Base-by-base conservation (phyloP, 768 basidiomycete species). In the Lactifluus subvellereus region DNA sequence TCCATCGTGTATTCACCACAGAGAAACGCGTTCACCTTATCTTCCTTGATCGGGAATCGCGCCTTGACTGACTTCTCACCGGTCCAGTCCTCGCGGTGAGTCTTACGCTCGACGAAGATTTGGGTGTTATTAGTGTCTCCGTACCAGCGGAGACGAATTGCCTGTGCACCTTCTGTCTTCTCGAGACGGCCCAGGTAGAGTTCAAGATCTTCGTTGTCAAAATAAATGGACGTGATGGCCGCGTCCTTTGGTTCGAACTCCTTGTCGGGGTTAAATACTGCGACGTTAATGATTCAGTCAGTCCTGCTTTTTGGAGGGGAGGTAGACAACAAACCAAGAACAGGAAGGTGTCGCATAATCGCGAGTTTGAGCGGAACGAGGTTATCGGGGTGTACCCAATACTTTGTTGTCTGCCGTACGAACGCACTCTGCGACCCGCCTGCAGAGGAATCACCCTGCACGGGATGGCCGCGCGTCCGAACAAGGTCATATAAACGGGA, bases 41-140 rank as follows among this genome's bases (percentile, higher is more conserved):
- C 85, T 72, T 98, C 96, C 72, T 96, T 94, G 73, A 99, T 87
- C 3, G 91, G 86, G 77, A 98, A 98, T 11, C 95, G 89, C 14
- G 94, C 91, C 75, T 98, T 99, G 72, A 98, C 95, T 10, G 92
- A 94, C 75, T 98, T 98, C 74, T 99, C 96, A 38, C 97, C 97
- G 0, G 96, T 98, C 97, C 97, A 99, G 71, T 99, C 97, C 75
- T 99, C 97, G 59, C 94, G 84, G 72, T 99, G 90, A 0, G 90
- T 93, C 75, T 93, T 93, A 47, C 90, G 88, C 75, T 93, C 90
- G 20, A 93, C 87, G 67, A 90, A 93, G 43, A 93, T 90, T 87
- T 91, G 68, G 7, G 89, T 93, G 55, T 81, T 83, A 61, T 84
- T 80, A 60, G 85, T 84, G 71, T 93, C 94, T 11, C 97, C 97